Percentiles rank a stretch among this genome's conserved stretches.
These are phyloP conservation scores for Phaseolus lunatus DNA, from an alignment of 306 rosid genomes.

Conservation along the genomic window DNA sequence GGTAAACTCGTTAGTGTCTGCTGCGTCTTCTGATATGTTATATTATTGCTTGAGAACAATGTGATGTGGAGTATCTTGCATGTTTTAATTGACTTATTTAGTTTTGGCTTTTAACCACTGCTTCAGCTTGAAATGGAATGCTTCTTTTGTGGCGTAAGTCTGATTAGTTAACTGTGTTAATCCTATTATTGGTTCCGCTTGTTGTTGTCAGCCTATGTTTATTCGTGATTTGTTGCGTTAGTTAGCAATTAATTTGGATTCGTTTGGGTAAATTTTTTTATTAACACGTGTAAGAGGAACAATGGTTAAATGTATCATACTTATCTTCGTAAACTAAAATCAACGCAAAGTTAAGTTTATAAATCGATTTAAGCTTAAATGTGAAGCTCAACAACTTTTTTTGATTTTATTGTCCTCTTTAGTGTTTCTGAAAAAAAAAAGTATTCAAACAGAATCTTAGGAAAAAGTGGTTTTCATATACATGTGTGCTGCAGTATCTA, in stretches of 20 bases:
- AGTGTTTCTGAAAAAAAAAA: background rate
- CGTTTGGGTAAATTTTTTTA: background rate
- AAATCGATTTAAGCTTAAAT: background rate
- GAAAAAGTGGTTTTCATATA: slow-evolving; percentile 17
- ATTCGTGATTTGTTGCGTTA: background rate
- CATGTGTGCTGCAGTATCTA: slow-evolving; percentile 20
- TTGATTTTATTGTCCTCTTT: background rate
- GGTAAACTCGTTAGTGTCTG: slow-evolving; percentile 1
- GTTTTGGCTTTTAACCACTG: background rate
- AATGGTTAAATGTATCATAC: background rate
- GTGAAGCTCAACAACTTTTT: background rate
- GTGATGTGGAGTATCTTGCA: background rate
- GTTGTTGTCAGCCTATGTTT: background rate
- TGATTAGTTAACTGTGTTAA: slow-evolving; percentile 1
- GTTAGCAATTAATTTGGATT: background rate
- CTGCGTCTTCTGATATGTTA: background rate
- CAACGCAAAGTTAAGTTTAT: background rate
- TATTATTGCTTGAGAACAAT: background rate
- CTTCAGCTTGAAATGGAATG: slow-evolving; percentile 19
- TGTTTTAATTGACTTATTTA: background rate
- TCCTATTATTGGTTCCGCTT: background rate
- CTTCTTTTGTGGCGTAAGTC: background rate
- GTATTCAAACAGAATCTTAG: background rate
- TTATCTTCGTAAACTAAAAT: background rate
- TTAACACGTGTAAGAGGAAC: background rate